Conservation (phyloP, 805 yeast species). For the Candida pseudofarinosa region DNA sequence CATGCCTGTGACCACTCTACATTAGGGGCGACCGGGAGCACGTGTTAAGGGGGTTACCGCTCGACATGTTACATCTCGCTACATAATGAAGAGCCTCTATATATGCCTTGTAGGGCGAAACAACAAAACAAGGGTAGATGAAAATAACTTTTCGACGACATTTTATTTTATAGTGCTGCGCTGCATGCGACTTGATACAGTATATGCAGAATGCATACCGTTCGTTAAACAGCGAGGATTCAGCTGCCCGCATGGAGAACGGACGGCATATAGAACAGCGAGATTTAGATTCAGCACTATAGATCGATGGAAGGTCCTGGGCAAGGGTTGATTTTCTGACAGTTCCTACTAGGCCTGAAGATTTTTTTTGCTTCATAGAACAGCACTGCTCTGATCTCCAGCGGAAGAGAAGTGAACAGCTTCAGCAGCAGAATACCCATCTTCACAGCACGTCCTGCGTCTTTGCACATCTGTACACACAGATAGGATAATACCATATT, state of each 20-base stretch:
- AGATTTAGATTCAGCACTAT: neutral
- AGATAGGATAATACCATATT: no score
- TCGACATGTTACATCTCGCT: no score
- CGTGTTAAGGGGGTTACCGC: neutral
- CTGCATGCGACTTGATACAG: neutral
- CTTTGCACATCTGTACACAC: no score
- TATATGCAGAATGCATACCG: neutral
- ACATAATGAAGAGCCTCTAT: neutral
- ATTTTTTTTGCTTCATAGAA: no score
- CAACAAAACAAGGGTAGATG: neutral
- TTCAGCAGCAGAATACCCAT: no score
- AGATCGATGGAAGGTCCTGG: neutral
- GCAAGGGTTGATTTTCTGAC: neutral
- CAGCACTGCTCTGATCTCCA: no score
- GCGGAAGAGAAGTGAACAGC: no score
- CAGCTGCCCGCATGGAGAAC: neutral
- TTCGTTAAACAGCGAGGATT: neutral
- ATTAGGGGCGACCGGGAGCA: no score
- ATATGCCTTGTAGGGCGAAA: neutral
- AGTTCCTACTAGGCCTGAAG: no score
- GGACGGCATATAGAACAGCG: neutral
- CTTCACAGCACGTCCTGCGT: no score
- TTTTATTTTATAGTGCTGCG: neutral
- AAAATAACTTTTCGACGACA: neutral
- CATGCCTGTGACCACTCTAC: no score